Evolutionary conservation across 208 protist genomes (phyloP).

Genomic region (Crithidia acanthocephali): DNA sequence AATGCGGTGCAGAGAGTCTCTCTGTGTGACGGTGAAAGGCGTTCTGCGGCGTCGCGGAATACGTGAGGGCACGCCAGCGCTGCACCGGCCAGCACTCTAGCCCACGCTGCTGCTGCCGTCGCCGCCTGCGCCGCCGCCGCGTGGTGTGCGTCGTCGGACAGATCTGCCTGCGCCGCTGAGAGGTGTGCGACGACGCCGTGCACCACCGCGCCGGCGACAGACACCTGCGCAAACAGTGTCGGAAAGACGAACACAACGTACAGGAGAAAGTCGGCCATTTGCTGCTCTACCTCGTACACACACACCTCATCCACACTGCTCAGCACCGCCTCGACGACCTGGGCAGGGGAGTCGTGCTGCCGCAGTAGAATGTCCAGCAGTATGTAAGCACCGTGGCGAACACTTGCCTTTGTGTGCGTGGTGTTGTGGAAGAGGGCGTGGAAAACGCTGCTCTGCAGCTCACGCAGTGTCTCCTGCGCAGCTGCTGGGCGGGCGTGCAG

Average conservation of each 20-base stretch:
- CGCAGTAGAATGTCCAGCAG: constrained; percentile 18
- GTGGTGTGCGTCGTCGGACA: neutral
- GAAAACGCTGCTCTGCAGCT: neutral
- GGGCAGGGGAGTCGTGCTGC: constrained; percentile 3
- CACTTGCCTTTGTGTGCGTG: constrained; percentile 8
- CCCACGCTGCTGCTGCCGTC: constrained; percentile 15
- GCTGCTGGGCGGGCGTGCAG: constrained; percentile 1
- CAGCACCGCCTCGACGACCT: constrained; percentile 17
- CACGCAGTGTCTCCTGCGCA: constrained; percentile 6
- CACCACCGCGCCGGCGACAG: constrained; percentile 6
- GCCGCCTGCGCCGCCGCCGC: neutral
- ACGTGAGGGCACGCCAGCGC: constrained; percentile 9
- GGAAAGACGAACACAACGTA: constrained; percentile 7
- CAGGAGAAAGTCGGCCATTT: constrained; percentile 16
- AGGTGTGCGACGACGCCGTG: constrained; percentile 18
- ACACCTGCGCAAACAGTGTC: constrained; percentile 13
- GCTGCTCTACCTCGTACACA: constrained; percentile 1
- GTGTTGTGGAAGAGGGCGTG: constrained; percentile 10
- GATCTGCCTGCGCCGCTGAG: neutral
- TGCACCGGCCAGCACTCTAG: constrained; percentile 4
- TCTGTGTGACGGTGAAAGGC: neutral
- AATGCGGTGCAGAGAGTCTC: constrained; percentile 1
- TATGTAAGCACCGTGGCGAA: constrained; percentile 8
- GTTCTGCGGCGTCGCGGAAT: constrained; percentile 10
- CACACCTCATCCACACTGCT: constrained; percentile 8